Evolutionary conservation across 139 green algal species (phyloP).

Genomic region (Chlorella sp.): DNA sequence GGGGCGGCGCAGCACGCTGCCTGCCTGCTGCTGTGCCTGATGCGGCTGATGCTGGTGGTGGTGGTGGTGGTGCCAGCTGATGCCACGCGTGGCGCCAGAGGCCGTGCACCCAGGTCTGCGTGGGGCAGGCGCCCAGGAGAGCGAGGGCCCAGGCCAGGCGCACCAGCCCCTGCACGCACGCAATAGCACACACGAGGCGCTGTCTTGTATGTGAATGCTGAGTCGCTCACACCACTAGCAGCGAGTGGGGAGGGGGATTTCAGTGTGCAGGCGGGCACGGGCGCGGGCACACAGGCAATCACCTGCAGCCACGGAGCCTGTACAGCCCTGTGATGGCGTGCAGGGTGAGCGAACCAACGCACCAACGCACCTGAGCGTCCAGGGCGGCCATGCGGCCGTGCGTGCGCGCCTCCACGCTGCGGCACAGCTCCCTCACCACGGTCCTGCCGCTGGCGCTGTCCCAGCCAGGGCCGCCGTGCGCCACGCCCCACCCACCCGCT

Average conservation of each 20-base stretch:
- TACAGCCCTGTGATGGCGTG: not conserved
- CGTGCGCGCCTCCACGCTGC: not conserved
- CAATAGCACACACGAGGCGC: not conserved
- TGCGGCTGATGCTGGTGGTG: too few relatives aligned
- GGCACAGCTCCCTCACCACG: not conserved
- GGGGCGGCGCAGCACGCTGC: too few relatives aligned
- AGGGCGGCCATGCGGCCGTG: not conserved
- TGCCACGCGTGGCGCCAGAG: too few relatives aligned
- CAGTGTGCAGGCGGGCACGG: not conserved
- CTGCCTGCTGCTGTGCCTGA: too few relatives aligned
- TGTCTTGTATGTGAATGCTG: not conserved
- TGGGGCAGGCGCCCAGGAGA: constrained; percentile 2
- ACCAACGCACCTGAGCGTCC: not conserved
- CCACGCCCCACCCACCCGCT: too few relatives aligned
- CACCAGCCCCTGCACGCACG: not conserved
- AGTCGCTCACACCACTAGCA: not conserved
- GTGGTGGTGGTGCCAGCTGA: too few relatives aligned
- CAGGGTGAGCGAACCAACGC: not conserved
- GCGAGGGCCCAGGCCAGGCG: not conserved
- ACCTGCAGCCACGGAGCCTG: too few relatives aligned
- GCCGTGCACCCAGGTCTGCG: not conserved
- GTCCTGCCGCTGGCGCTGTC: not conserved
- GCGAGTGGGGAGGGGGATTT: not conserved
- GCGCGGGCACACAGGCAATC: too few relatives aligned
- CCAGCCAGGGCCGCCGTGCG: too few relatives aligned